Evolutionary conservation across 352 stramenopile species (phyloP).

Genomic region (Nothophytophthora sp.): DNA sequence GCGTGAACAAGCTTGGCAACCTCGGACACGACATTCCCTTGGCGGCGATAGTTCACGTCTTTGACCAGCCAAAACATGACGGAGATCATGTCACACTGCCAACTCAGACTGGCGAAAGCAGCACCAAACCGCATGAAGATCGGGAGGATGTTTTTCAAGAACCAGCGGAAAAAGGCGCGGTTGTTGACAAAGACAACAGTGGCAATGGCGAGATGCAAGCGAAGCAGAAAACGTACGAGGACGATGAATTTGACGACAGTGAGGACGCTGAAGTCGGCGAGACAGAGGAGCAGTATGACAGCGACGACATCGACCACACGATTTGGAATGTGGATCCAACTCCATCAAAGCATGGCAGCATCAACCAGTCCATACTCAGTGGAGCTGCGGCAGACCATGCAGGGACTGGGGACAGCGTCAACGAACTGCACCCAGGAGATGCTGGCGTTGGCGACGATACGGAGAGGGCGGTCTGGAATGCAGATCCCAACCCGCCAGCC

Average conservation of each 20-base stretch:
- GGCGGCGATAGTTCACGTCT: too few species aligned
- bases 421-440: background rate
- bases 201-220: background rate
- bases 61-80: too few species aligned
- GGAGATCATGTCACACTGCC: background rate
- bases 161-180: background rate
- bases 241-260: slow-evolving; percentile 35
- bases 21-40: too few species aligned
- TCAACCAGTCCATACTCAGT: background rate
- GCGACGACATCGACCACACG: background rate
- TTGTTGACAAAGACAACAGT: background rate
- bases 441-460: background rate
- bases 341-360: background rate
- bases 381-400: too few species aligned
- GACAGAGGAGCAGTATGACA: background rate
- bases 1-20: too few species aligned
- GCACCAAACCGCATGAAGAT: background rate
- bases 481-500: background rate
- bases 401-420: background rate
- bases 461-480: slow-evolving; percentile 15
- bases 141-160: background rate
- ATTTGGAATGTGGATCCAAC: slow-evolving; percentile 24
- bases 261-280: slow-evolving; percentile 2
- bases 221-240: slow-evolving; percentile 28
- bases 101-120: background rate